phyloP scores from a whole-genome alignment of 108 stramenopile species.

The Cyclostephanos tholiformis region DNA sequence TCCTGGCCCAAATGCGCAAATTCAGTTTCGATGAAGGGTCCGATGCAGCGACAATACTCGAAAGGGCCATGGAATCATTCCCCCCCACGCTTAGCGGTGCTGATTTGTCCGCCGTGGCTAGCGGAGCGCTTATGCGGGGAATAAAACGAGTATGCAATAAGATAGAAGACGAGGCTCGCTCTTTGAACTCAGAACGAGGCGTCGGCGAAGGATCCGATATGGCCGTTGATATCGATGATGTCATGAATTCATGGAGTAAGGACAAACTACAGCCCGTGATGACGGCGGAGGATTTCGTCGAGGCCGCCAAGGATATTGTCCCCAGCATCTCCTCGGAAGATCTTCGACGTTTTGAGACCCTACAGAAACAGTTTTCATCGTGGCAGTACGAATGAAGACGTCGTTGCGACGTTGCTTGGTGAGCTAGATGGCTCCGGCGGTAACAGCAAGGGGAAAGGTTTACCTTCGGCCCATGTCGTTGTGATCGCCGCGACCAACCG shows the following conservation, averaged over 20 bases:
- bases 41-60: conserved; percentile 50
- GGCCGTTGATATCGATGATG: conserved; percentile 47
- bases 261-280: conserved; percentile 64
- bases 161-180: conserved; percentile 66
- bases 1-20: conserved; percentile 87
- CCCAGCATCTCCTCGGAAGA: conserved; percentile 74
- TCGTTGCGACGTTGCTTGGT: conserved; percentile 87
- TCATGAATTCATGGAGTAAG: conserved; percentile 63
- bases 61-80: conserved; percentile 65
- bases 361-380: conserved; percentile 59
- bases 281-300: conserved; percentile 62
- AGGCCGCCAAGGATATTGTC: conserved; percentile 62
- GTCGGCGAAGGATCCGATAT: conserved; percentile 15
- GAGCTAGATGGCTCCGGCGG: conserved; percentile 78
- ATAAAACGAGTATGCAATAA: conserved; percentile 72
- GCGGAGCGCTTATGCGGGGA: conserved; percentile 78
- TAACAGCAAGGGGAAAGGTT: neutral
- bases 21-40: conserved; percentile 77
- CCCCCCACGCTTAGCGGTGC: conserved; percentile 90
- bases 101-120: conserved; percentile 91
- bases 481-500: conserved; percentile 99
- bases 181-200: conserved; percentile 25
- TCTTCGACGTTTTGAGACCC: conserved; percentile 63
- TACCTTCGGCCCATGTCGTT: conserved; percentile 69
- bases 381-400: conserved; percentile 36